phyloP scores from a whole-genome alignment of 495 filamentous ascomycete genomes.

The Pyronema omphalodes region DNA sequence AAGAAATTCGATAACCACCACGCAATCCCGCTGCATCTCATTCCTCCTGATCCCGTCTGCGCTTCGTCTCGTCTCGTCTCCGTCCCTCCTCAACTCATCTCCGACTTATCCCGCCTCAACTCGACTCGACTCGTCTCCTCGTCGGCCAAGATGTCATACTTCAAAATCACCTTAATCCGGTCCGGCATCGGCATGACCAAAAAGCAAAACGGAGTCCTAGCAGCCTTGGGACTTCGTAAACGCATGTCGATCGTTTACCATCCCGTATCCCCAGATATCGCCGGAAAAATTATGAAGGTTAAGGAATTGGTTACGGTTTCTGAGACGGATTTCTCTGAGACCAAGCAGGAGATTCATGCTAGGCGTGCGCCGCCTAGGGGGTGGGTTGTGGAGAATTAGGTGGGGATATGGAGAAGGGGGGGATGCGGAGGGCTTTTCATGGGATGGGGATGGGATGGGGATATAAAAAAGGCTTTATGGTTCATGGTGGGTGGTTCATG shows the following conservation, averaged over 20 bases:
- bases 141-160: constrained; percentile 50
- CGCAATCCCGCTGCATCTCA: no score
- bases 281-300: constrained; percentile 92
- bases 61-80: no score
- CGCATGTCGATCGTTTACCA: constrained; percentile 84
- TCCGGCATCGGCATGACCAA: constrained; percentile 81
- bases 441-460: no score
- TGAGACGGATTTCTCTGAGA: constrained; percentile 58
- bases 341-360: constrained; percentile 51
- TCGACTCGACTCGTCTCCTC: no score
- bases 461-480: no score
- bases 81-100: no score
- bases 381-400: constrained; percentile 58
- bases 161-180: constrained; percentile 87
- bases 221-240: constrained; percentile 73
- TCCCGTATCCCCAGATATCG: constrained; percentile 60
- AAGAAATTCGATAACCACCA: no score
- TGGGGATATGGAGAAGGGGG: constrained; percentile 3
- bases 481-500: no score
- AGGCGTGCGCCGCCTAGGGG: constrained; percentile 65
- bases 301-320: constrained; percentile 83
- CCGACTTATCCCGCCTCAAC: no score
- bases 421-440: background rate
- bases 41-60: no score
- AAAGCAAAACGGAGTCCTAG: constrained; percentile 64